Evolutionary conservation across 345 rosid genomes (phyloP).

Genomic region (Camelina sativa): DNA sequence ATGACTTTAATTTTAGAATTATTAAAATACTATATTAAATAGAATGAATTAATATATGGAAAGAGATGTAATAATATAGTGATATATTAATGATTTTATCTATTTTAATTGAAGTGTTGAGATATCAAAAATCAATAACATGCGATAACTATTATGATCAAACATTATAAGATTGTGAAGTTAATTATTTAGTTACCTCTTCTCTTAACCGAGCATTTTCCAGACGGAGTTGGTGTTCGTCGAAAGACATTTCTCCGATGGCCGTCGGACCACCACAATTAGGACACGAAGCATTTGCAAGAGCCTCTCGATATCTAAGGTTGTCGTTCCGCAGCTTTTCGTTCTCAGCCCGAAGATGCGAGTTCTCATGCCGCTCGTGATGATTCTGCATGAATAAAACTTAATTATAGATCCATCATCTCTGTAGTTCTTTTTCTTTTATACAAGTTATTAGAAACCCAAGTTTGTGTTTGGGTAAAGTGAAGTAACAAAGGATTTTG

Average conservation of each 20-base stretch:
- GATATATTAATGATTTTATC: too few relatives aligned
- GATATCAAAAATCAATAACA: background rate
- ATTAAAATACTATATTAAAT: background rate
- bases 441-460: background rate
- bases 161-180: background rate
- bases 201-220: slow-evolving; percentile 89
- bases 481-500: slow-evolving; percentile 25
- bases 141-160: background rate
- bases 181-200: slow-evolving; percentile 59
- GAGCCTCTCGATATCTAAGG: slow-evolving; percentile 86
- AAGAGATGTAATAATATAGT: background rate
- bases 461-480: slow-evolving; percentile 10
- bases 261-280: slow-evolving; percentile 96
- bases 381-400: slow-evolving; percentile 59
- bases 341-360: slow-evolving; percentile 79
- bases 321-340: slow-evolving; percentile 92
- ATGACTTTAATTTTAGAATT: background rate
- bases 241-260: slow-evolving; percentile 92
- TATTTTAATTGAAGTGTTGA: background rate
- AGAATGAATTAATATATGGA: background rate
- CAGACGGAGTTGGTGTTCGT: slow-evolving; percentile 88
- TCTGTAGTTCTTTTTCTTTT: background rate
- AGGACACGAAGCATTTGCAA: slow-evolving; percentile 90
- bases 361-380: slow-evolving; percentile 84
- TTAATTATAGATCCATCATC: background rate